Percentiles rank a stretch among this genome's conserved stretches.
These are phyloP conservation scores for Clitoria ternatea DNA, from an alignment of 306 rosid genomes.

Conservation along the genomic window DNA sequence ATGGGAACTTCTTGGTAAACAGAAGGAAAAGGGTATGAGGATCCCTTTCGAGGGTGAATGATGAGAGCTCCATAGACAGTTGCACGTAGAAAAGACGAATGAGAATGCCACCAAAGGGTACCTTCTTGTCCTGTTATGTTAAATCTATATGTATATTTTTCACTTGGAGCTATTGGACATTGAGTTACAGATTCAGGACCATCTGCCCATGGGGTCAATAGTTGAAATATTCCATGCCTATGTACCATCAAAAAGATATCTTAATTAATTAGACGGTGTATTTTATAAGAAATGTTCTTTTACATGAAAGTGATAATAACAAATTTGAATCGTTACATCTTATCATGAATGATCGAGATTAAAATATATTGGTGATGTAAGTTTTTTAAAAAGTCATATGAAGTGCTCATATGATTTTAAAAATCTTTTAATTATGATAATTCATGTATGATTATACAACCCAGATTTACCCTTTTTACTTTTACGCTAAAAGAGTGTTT, in stretches of 20 bases:
- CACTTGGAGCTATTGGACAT: constrained; percentile 41
- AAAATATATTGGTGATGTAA: too few species aligned
- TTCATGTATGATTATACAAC: too few species aligned
- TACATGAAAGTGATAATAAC: neutral
- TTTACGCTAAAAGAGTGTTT: too few species aligned
- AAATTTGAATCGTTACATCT: too few species aligned
- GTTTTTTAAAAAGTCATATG: too few species aligned
- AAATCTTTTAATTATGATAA: too few species aligned
- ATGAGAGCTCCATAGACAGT: constrained; percentile 57
- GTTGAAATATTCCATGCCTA: constrained; percentile 59
- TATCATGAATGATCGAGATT: too few species aligned
- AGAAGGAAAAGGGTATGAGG: constrained; percentile 24
- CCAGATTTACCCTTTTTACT: too few species aligned
- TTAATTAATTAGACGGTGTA: neutral
- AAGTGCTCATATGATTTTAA: too few species aligned
- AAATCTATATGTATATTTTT: constrained; percentile 35
- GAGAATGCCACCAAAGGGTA: constrained; percentile 64
- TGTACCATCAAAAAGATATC: neutral
- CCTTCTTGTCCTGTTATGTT: constrained; percentile 54
- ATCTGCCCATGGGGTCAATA: constrained; percentile 52
- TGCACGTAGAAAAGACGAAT: constrained; percentile 48
- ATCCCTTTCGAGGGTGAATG: constrained; percentile 30
- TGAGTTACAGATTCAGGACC: constrained; percentile 53
- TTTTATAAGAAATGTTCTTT: neutral
- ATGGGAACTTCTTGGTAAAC: constrained; percentile 37